Evolutionary conservation across 1,139 yeast genomes (phyloP).

Genomic region (Candida frijolesensis): DNA sequence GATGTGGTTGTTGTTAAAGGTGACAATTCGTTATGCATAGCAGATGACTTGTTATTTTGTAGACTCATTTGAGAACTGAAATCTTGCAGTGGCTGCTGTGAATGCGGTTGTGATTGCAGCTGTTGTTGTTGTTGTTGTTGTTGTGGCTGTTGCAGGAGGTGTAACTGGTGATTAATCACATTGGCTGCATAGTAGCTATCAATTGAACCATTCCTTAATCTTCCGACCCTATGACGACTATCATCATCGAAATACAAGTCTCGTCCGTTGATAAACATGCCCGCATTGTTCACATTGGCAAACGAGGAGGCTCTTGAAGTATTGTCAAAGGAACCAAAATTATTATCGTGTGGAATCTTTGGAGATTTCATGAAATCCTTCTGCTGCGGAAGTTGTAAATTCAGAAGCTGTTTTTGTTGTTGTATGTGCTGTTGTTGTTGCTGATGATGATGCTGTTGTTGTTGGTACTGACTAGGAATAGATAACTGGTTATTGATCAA

Average conservation of each 20-base stretch:
- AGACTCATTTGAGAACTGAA: slow-evolving; percentile 7
- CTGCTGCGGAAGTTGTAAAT: slow-evolving; percentile 3
- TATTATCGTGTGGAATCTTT: slow-evolving; percentile 8
- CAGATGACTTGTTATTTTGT: slow-evolving; percentile 7
- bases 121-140: slow-evolving; percentile 8
- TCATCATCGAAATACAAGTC: slow-evolving; percentile 16
- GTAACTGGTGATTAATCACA: slow-evolving; percentile 15
- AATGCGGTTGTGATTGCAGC: slow-evolving; percentile 1
- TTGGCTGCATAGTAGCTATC: slow-evolving; percentile 21
- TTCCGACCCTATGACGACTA: slow-evolving; percentile 13
- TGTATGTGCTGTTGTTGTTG: slow-evolving; percentile 9
- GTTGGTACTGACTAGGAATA: slow-evolving; percentile 11
- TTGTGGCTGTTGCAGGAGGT: slow-evolving; percentile 11
- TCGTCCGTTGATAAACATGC: slow-evolving; percentile 12
- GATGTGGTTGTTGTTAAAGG: slow-evolving; percentile 52
- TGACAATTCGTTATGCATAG: slow-evolving; percentile 32
- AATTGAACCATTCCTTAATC: slow-evolving; percentile 20
- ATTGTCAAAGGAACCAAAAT: slow-evolving; percentile 15
- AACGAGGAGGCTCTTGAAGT: slow-evolving; percentile 16
- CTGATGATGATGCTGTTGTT: slow-evolving; percentile 5
- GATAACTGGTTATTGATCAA: slow-evolving; percentile 13
- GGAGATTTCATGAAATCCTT: slow-evolving; percentile 3
- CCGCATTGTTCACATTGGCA: slow-evolving; percentile 12
- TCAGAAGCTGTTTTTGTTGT: slow-evolving; percentile 3
- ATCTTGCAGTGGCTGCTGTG: slow-evolving; percentile 8